phyloP scores from a whole-genome alignment of 1,284 basidiomycete species.

The Sporisorium scitamineum region DNA sequence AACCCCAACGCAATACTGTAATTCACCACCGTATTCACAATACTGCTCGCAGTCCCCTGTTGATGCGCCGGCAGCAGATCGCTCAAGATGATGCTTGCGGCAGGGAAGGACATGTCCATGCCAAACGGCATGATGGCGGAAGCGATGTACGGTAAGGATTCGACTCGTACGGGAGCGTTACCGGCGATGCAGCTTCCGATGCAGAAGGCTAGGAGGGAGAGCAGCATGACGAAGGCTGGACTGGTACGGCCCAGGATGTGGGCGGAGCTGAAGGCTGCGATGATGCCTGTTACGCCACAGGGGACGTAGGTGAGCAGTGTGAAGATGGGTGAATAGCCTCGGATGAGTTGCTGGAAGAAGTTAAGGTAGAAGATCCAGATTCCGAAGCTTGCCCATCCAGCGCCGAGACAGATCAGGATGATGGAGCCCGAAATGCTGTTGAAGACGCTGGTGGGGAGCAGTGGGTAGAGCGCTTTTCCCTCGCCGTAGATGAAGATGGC shows the following conservation, averaged over 20 bases:
- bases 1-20: slow-evolving; percentile 58
- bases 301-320: slow-evolving; percentile 38
- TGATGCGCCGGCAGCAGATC: slow-evolving; percentile 45
- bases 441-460: slow-evolving; percentile 52
- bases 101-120: slow-evolving; percentile 57
- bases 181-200: slow-evolving; percentile 46
- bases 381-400: slow-evolving; percentile 57
- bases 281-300: slow-evolving; percentile 33
- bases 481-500: slow-evolving; percentile 44
- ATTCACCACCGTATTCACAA: slow-evolving; percentile 62
- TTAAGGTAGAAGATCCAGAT: slow-evolving; percentile 50
- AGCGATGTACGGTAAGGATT: slow-evolving; percentile 35
- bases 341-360: slow-evolving; percentile 29
- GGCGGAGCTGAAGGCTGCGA: slow-evolving; percentile 46
- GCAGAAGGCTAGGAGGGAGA: slow-evolving; percentile 49
- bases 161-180: slow-evolving; percentile 29
- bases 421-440: slow-evolving; percentile 17
- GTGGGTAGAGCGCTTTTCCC: slow-evolving; percentile 30
- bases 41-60: slow-evolving; percentile 53
- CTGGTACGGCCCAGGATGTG: slow-evolving; percentile 37
- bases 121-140: slow-evolving; percentile 48
- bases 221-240: slow-evolving; percentile 45
- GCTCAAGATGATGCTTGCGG: slow-evolving; percentile 52
- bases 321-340: slow-evolving; percentile 22
- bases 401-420: slow-evolving; percentile 37